Evolutionary conservation across 2,329 filamentous ascomycete species (phyloP).

Genomic region (Botryosphaeria dothidea): DNA sequence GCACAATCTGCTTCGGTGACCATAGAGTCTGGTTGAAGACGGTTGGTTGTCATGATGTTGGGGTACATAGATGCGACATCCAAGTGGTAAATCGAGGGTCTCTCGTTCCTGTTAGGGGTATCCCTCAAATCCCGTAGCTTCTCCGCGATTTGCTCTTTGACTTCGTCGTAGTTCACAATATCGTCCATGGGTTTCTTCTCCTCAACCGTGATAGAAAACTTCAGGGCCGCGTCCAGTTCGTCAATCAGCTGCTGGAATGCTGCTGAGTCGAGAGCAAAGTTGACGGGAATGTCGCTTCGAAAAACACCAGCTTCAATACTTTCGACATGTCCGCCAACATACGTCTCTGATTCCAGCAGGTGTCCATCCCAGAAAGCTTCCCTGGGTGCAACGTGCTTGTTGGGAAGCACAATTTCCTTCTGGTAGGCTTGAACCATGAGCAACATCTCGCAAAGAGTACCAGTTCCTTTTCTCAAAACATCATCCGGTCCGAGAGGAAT

Average conservation of each 20-base stretch:
- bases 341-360: slow-evolving; percentile 93
- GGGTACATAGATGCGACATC: slow-evolving; percentile 99
- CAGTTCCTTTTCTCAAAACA: slow-evolving; percentile 90
- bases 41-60: slow-evolving; percentile 99
- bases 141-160: slow-evolving; percentile 78
- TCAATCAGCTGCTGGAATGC: slow-evolving; percentile 86
- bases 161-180: slow-evolving; percentile 54
- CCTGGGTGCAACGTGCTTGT: slow-evolving; percentile 89
- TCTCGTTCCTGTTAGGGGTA: slow-evolving; percentile 80
- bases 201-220: slow-evolving; percentile 68
- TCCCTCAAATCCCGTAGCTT: slow-evolving; percentile 72
- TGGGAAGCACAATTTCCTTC: slow-evolving; percentile 87
- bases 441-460: slow-evolving; percentile 98
- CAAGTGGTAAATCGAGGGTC: slow-evolving; percentile 93
- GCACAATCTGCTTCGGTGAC: slow-evolving; percentile 94
- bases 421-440: slow-evolving; percentile 98
- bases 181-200: slow-evolving; percentile 56
- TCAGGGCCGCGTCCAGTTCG: slow-evolving; percentile 85
- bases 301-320: slow-evolving; percentile 99
- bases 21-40: slow-evolving; percentile 98
- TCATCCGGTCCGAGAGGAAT: slow-evolving; percentile 91
- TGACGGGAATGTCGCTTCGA: slow-evolving; percentile 89
- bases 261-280: slow-evolving; percentile 84
- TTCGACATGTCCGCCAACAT: slow-evolving; percentile 97
- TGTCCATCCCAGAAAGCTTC: slow-evolving; percentile 98